Evolutionary conservation across 1,139 yeast genomes (phyloP), one percentile per base, ranked within the genome.

Genomic region (Protomyces pachydermus): DNA sequence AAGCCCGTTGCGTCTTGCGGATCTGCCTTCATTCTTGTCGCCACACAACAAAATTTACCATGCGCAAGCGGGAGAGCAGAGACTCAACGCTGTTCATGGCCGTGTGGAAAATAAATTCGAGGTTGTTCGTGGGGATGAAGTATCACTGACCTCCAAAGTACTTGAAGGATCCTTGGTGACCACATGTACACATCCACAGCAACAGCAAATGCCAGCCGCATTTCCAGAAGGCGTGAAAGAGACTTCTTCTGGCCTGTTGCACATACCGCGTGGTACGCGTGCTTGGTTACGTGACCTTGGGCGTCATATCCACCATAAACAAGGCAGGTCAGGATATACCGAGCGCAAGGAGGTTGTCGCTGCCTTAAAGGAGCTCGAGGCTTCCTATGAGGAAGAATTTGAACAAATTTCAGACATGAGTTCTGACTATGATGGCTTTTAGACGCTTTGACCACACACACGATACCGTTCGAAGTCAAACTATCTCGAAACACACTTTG

Each of bases 1-100:
- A 14, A 37, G 37, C 32, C 35, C 42, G 25, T 48, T 63, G 32
- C 45, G 50, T 9, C 20, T 63, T 51, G 14, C 56, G 3, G 65
- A 63, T 20, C n/a, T 63, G 25, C 10, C 51, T 18, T 57, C 65
- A 12, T 56, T 63, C 37, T 32, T 58, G 52, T 51, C 56, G 8
- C 56, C 62, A 4, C 25, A 38, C 10, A 56, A 58, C 14, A 52
- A 52, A 23, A n/a, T 58, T 16, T 42, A 51, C 38, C 37, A 37
- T 18, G 52, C 62, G 25, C 32, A 25, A n/a, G 14, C 52, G 25
- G 14, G 35, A 10, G 62, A 50, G 10, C 32, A 18, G 6, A 16
- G 37, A 14, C 34, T 52, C 5, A 32, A 34, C 9, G 34, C 56
- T 14, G 18, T 58, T 39, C n/a, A 8, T 9, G 50, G 48, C n/a